phyloP scores from a whole-genome alignment of 2,329 filamentous ascomycete species.

The Colletotrichum tropicale region DNA sequence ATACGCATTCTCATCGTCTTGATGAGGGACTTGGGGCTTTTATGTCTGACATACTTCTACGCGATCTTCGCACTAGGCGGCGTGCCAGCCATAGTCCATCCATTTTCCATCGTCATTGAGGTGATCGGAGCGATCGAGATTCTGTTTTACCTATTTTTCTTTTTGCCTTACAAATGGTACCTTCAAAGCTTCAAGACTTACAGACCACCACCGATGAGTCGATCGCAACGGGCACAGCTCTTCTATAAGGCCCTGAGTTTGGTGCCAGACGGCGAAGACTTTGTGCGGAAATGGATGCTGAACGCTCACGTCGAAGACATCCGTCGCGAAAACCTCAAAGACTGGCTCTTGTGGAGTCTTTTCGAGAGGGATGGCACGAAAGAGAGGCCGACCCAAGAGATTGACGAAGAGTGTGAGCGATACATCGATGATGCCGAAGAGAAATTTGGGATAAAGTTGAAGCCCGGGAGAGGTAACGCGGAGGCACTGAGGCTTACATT shows the following conservation, averaged over 20 bases:
- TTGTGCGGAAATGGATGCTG: conserved; percentile 63
- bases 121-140: conserved; percentile 38
- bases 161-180: conserved; percentile 44
- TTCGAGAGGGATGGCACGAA: conserved; percentile 44
- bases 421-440: conserved; percentile 58
- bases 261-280: conserved; percentile 56
- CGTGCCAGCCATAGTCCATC: conserved; percentile 21
- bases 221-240: conserved; percentile 1
- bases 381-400: conserved; percentile 41
- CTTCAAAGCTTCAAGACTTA: conserved; percentile 30
- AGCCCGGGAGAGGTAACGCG: conserved; percentile 55
- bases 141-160: conserved; percentile 46
- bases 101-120: conserved; percentile 27
- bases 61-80: conserved; percentile 22
- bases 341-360: conserved; percentile 67
- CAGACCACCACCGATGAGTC: background rate
- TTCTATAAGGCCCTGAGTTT: conserved; percentile 2
- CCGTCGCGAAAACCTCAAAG: conserved; percentile 62
- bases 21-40: conserved; percentile 12
- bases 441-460: conserved; percentile 51
- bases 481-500: conserved; percentile 60
- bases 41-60: conserved; percentile 25
- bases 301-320: conserved; percentile 57
- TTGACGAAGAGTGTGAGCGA: conserved; percentile 57
- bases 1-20: background rate